Base-by-base conservation (phyloP, 495 filamentous ascomycete genomes). In the Daldinia caldariorum region DNA sequence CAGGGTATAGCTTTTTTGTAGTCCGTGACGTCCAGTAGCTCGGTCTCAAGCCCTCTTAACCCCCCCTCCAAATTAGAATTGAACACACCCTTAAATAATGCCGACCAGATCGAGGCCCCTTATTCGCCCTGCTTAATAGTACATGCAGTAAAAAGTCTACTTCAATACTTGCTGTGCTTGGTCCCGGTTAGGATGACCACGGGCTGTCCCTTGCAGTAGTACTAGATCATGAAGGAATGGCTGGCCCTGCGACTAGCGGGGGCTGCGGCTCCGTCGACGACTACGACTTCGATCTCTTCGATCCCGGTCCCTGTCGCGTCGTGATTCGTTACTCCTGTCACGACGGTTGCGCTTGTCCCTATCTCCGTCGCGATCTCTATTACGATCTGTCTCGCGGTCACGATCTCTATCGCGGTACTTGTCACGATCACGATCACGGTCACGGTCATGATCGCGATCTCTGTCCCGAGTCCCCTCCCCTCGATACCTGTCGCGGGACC, bases 401-500 rank as follows among this genome's bases (percentile, higher is more conserved):
- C 74, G 72, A 26, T 71, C 66, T 14, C 67, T 61, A 6, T 70
- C 68, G 31, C 69, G 69, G 43, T 70, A 61, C 32, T 53, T 61
- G 7, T 66, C 70, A 43, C 70, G 72, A 18, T 81, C 73, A 10
- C 69, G 66, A 5, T 66, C 70, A 43, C 70, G 72, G 18, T 81
- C 73, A 10, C 69, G 66, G 8, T 75, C 69, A 41, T 77, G 69
- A 20, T 78, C 74, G 6, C 73, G 60, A 14, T 73, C 77, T 38
- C 70, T 64, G 16, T 73, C 75, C 18, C 63, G 66, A n/a, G 69
- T 35, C 26, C 62, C 74, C 13, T 75, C 75, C 16, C 76, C 73
- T 29, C 74, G 74, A 54, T 73, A 63, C 41, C 69, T 55, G 58
- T 71, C 67, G 26, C 77, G 69, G 61, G 67, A 58, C 73, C 79